Conservation (phyloP, 2,329 filamentous ascomycete genomes). For the Epichloe sp. region DNA sequence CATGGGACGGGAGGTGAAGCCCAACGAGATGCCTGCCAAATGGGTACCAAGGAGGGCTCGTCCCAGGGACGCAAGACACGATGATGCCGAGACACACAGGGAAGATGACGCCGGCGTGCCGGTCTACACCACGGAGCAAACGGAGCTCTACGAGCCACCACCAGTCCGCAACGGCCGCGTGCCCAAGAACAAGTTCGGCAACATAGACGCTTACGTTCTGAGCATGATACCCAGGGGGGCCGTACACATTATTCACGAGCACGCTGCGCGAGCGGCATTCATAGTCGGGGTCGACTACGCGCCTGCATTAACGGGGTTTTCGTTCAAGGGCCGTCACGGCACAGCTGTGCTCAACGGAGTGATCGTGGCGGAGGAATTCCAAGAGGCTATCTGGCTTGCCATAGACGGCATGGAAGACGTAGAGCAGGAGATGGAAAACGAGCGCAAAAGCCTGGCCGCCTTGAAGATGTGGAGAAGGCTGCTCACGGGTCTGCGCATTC, state of each 20-base stretch:
- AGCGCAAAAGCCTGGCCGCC: conserved; percentile 60
- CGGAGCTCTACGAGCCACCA: conserved; percentile 61
- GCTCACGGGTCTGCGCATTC: conserved; percentile 62
- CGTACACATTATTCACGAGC: conserved; percentile 49
- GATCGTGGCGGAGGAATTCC: conserved; percentile 59
- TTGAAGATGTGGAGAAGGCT: conserved; percentile 57
- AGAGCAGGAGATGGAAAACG: conserved; percentile 47
- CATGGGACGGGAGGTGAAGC: conserved; percentile 64
- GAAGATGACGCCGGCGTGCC: conserved; percentile 34
- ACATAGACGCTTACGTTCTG: conserved; percentile 84
- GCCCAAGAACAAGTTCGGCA: conserved; percentile 86
- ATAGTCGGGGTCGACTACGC: conserved; percentile 73
- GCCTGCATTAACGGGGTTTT: conserved; percentile 80
- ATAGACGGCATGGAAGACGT: conserved; percentile 56
- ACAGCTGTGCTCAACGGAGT: conserved; percentile 71
- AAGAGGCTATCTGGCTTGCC: conserved; percentile 58
- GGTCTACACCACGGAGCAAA: conserved; percentile 50
- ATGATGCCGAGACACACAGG: conserved; percentile 14
- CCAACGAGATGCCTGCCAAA: conserved; percentile 72
- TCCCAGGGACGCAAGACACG: conserved; percentile 12
- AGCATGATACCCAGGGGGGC: conserved; percentile 78
- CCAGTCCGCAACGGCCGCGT: conserved; percentile 63
- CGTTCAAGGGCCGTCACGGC: conserved; percentile 73
- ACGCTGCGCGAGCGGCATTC: conserved; percentile 58
- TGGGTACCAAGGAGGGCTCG: conserved; percentile 42